Evolutionary conservation across 345 rosid species (phyloP).

Genomic region (Ceriops zippeliana): DNA sequence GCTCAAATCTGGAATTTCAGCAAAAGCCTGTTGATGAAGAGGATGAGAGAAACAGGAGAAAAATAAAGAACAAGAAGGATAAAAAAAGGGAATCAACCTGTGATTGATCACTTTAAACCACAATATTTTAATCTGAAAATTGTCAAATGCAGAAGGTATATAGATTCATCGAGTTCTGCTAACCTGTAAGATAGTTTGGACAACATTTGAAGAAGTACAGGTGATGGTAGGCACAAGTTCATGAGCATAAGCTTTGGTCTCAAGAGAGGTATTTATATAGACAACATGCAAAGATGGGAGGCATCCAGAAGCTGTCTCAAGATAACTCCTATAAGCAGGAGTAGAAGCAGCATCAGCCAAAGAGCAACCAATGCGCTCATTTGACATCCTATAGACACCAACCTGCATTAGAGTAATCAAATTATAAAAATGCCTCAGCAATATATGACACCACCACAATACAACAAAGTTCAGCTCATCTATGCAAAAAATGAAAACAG

Average conservation of each 20-base stretch:
- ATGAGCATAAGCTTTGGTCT: constrained; percentile 92
- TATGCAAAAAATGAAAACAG: not conserved
- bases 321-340: constrained; percentile 78
- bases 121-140: not conserved
- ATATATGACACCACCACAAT: not conserved
- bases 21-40: constrained; percentile 55
- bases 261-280: constrained; percentile 89
- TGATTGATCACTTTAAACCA: not conserved
- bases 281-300: constrained; percentile 79
- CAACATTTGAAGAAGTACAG: constrained; percentile 94
- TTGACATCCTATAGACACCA: constrained; percentile 90
- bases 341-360: constrained; percentile 94
- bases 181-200: constrained; percentile 92
- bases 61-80: not conserved
- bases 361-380: constrained; percentile 89
- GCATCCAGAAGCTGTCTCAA: constrained; percentile 57
- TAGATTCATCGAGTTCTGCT: constrained; percentile 16
- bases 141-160: constrained; percentile 2
- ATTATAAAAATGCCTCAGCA: constrained; percentile 3
- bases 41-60: constrained; percentile 1
- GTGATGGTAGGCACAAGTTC: constrained; percentile 98
- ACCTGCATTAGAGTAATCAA: constrained; percentile 44
- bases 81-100: not conserved
- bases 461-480: not conserved
- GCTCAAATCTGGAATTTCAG: constrained; percentile 72